Base-by-base conservation (phyloP, 129 eudicot genomes). In the Lactuca saligna region DNA sequence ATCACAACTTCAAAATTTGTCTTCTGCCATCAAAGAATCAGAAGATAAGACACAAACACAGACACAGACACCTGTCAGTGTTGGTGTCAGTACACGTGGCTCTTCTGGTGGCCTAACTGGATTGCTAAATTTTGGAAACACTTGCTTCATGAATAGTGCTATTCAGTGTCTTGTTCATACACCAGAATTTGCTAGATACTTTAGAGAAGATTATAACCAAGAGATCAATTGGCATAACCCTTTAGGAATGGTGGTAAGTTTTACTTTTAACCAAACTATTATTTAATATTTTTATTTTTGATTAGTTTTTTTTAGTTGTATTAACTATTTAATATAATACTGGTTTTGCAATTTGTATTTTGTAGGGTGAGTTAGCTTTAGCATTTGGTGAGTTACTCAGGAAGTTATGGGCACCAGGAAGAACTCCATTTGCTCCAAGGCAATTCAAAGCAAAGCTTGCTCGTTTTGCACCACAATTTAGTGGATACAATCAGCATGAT, bases 381-480 rank as follows among this genome's bases (percentile, higher is more conserved):
- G 95, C 98, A 48, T 93, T 93, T 79, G 98, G 98, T 55, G 98
- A 93, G 39, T 83, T 93, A 63, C 88, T 93, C 37, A 81, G 96
- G 62, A 93, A 89, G 73, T 74, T 93, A 63, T 93, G 98, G 98
- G 87, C 91, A 53, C 95, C 98, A 53, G 98, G 98, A 72, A 82
- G 98, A 71, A 83, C 80, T 61, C 91, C 98, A 56, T 84, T 93
- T 39, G 91, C 96, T 63, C 98, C 98, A 54, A 80, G 91, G 59
- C 83, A 84, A 58, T 93, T 93, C 63, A 93, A 93, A 75, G 75
- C 87, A 55, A 93, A 93, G 83, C 98, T 93, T 77, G 86, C 90
- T 73, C 98, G 98, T 71, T 93, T 93, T 83, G 98, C 98, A 38
- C 98, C 98, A 17, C 98, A 93, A 51, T 93, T 93, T 73, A 93